Conservation (phyloP, 345 rosid genomes). For the Melastoma malabathricum region DNA sequence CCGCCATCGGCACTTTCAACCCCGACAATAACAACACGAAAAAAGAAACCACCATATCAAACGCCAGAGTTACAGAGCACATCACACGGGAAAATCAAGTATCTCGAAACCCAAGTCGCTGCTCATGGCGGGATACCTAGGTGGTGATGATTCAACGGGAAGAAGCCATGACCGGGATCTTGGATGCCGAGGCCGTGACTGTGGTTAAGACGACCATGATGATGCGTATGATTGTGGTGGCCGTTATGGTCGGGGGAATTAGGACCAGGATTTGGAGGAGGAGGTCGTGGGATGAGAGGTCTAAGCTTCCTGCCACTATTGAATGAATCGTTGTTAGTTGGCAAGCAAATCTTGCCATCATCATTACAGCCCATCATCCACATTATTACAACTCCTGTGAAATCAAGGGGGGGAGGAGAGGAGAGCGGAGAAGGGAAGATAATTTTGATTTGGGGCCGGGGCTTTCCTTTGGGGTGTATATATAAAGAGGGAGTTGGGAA, state of each 20-base stretch:
- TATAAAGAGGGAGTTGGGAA: too few species aligned
- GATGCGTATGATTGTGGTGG: constrained; percentile 7
- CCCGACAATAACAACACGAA: neutral
- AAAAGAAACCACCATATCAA: too few species aligned
- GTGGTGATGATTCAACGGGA: constrained; percentile 46
- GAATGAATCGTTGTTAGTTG: constrained; percentile 25
- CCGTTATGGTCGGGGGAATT: constrained; percentile 7
- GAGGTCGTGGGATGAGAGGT: constrained; percentile 69
- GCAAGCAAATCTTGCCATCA: constrained; percentile 44
- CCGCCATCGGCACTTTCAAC: constrained; percentile 22
- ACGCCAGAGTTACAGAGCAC: too few species aligned
- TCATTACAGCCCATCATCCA: constrained; percentile 91
- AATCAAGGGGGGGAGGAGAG: too few species aligned
- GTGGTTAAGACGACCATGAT: constrained; percentile 17
- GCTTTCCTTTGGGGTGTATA: too few species aligned
- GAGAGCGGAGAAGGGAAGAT: too few species aligned
- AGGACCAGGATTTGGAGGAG: constrained; percentile 15
- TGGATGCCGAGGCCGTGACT: constrained; percentile 20
- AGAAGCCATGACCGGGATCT: constrained; percentile 14
- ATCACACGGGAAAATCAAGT: constrained; percentile 23
- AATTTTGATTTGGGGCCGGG: too few species aligned
- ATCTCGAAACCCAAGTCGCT: constrained; percentile 1
- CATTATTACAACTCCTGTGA: constrained; percentile 19
- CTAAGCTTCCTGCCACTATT: constrained; percentile 48
- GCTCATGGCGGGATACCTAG: constrained; percentile 15